These are phyloP conservation scores for Aspergillus mulundensis DNA, from an alignment of 495 filamentous ascomycete species.

Conservation along the genomic window DNA sequence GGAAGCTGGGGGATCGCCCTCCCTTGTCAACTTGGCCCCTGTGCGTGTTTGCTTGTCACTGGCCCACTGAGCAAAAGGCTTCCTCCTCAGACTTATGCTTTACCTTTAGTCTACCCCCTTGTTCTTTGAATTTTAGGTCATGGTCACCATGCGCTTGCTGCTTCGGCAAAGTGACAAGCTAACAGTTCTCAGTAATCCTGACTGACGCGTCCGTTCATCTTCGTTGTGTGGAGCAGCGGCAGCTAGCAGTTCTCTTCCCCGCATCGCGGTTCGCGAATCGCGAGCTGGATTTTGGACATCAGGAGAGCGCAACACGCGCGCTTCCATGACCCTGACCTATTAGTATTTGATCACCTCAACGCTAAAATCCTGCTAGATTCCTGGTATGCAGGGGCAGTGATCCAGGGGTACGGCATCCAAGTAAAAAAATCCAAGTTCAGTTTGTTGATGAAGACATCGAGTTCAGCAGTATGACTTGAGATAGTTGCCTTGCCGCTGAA, in stretches of 20 bases:
- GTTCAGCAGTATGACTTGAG: too few species aligned
- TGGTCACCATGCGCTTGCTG: neutral
- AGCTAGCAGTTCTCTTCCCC: neutral
- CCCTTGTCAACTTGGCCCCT: neutral
- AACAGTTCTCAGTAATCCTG: too few species aligned
- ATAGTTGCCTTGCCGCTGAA: too few species aligned
- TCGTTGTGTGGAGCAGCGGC: neutral
- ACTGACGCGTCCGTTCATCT: too few species aligned
- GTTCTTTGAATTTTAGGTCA: neutral
- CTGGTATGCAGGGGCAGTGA: neutral
- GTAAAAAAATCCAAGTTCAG: too few species aligned
- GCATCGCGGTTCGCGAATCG: neutral
- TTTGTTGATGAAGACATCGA: too few species aligned
- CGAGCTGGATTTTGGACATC: neutral
- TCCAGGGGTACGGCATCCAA: too few species aligned
- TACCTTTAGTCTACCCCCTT: too few species aligned
- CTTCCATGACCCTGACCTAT: too few species aligned
- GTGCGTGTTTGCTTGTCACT: neutral
- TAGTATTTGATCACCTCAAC: neutral
- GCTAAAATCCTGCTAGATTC: neutral
- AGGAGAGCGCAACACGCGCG: too few species aligned
- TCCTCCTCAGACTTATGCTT: too few species aligned
- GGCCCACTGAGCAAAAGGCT: too few species aligned
- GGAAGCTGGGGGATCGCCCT: constrained; percentile 13
- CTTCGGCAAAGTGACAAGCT: neutral